phyloP scores from a whole-genome alignment of 179 eudicot species.

The Amaranthus tricolor region DNA sequence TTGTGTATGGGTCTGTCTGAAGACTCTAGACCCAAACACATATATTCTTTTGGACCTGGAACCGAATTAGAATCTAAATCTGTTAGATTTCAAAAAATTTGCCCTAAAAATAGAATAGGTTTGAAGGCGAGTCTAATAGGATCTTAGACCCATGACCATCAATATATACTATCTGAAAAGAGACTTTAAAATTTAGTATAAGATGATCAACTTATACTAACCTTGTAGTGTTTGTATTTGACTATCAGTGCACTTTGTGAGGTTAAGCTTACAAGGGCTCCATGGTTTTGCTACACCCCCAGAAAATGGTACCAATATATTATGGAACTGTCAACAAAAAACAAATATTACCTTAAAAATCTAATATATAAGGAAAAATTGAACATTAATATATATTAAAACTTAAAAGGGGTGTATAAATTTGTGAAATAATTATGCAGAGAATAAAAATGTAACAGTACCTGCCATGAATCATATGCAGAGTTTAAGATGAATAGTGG shows the following conservation, averaged over 20 bases:
- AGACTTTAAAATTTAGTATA: background rate
- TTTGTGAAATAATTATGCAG: too few species aligned
- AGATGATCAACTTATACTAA: conserved; percentile 10
- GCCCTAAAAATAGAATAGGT: too few species aligned
- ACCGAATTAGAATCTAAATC: too few species aligned
- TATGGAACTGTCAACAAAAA: conserved; percentile 56
- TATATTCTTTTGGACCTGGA: too few species aligned
- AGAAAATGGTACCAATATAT: conserved; percentile 74
- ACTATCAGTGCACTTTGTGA: conserved; percentile 44
- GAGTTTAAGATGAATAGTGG: conserved; percentile 84
- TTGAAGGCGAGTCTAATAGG: too few species aligned
- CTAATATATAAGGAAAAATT: background rate
- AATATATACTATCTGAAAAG: background rate
- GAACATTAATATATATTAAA: too few species aligned
- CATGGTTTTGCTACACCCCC: conserved; percentile 70
- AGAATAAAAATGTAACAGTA: conserved; percentile 35
- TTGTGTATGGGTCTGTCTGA: too few species aligned
- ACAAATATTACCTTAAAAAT: background rate
- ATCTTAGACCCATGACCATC: too few species aligned
- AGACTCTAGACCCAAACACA: too few species aligned
- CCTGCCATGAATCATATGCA: conserved; percentile 94
- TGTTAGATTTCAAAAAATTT: too few species aligned
- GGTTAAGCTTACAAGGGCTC: conserved; percentile 63
- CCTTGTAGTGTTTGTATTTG: conserved; percentile 77
- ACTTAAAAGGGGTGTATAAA: too few species aligned